Percentiles rank a stretch among this genome's conserved stretches.
These are phyloP conservation scores for Thuja plicata DNA, from an alignment of 83 land plant genomes.

Conservation along the genomic window DNA sequence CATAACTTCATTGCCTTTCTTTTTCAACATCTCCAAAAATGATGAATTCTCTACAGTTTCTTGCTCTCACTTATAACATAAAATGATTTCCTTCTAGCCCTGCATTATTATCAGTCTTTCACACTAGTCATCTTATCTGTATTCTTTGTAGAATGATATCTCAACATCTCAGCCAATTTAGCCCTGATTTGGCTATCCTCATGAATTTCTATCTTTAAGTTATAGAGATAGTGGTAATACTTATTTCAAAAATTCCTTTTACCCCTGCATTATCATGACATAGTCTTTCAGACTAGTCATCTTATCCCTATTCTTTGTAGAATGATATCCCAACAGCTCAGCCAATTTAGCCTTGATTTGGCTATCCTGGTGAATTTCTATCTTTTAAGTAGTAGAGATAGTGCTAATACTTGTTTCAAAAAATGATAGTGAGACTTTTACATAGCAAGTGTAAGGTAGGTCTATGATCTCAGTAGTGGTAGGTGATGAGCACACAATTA, in stretches of 20 bases:
- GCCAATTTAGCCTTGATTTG: conserved; percentile 14
- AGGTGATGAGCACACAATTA: no score
- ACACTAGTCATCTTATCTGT: conserved; percentile 69
- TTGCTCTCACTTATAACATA: conserved; percentile 69
- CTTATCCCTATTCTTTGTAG: conserved; percentile 50
- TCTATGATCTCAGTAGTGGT: no score
- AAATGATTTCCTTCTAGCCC: conserved; percentile 60
- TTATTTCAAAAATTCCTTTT: no score
- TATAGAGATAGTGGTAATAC: no score
- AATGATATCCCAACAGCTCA: conserved; percentile 10
- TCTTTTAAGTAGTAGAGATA: no score
- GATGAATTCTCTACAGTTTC: conserved; percentile 60
- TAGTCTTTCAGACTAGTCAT: conserved; percentile 70
- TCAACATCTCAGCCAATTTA: conserved; percentile 22
- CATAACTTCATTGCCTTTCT: conserved; percentile 39
- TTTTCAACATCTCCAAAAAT: conserved; percentile 30
- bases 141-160: conserved; percentile 14
- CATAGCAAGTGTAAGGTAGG: no score
- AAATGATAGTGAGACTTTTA: no score
- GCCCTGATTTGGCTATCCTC: no score
- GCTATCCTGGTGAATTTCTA: conserved; percentile 21
- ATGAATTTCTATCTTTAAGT: conserved; percentile 13
- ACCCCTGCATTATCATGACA: conserved; percentile 72
- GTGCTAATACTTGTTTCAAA: no score
- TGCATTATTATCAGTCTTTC: conserved; percentile 75